These are phyloP conservation scores for Colletotrichum scovillei DNA, from an alignment of 2,329 filamentous ascomycete species.

Conservation along the genomic window DNA sequence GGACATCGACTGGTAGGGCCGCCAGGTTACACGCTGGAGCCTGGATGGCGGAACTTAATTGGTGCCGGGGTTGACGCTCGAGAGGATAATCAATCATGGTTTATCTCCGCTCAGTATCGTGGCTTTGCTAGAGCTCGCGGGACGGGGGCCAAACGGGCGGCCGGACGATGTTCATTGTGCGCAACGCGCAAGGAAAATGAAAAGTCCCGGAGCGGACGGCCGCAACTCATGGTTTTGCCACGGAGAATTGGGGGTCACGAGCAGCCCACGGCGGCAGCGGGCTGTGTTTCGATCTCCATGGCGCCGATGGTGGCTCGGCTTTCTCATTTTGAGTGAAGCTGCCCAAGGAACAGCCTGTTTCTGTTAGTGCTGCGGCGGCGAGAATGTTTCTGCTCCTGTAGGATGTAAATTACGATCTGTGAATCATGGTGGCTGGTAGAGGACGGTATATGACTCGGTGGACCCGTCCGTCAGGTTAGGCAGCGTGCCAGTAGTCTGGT, in stretches of 20 bases:
- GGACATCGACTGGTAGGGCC: slow-evolving; percentile 10
- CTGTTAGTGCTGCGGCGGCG: slow-evolving; percentile 3
- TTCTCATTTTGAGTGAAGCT: slow-evolving; percentile 4
- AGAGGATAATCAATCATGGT: slow-evolving; percentile 20
- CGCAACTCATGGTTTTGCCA: slow-evolving; percentile 13
- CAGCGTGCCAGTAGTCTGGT: slow-evolving; percentile 26
- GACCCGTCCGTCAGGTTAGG: slow-evolving; percentile 31
- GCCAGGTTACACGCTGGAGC: background rate
- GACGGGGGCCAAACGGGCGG: slow-evolving; percentile 4
- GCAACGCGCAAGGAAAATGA: background rate
- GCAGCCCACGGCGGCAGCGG: background rate
- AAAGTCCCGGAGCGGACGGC: background rate
- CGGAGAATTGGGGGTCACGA: slow-evolving; percentile 26
- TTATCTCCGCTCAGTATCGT: background rate
- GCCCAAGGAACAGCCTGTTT: slow-evolving; percentile 21
- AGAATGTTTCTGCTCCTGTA: slow-evolving; percentile 26
- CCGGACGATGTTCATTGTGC: background rate
- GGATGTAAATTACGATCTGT: slow-evolving; percentile 20
- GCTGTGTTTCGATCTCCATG: slow-evolving; percentile 23
- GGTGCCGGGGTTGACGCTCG: slow-evolving; percentile 1
- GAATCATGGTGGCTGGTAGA: background rate
- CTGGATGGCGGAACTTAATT: slow-evolving; percentile 5
- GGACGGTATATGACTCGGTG: slow-evolving; percentile 18
- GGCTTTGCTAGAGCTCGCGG: background rate
- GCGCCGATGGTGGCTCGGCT: slow-evolving; percentile 1